phyloP scores from a whole-genome alignment of 768 basidiomycete species.

The Mycena rebaudengoi region DNA sequence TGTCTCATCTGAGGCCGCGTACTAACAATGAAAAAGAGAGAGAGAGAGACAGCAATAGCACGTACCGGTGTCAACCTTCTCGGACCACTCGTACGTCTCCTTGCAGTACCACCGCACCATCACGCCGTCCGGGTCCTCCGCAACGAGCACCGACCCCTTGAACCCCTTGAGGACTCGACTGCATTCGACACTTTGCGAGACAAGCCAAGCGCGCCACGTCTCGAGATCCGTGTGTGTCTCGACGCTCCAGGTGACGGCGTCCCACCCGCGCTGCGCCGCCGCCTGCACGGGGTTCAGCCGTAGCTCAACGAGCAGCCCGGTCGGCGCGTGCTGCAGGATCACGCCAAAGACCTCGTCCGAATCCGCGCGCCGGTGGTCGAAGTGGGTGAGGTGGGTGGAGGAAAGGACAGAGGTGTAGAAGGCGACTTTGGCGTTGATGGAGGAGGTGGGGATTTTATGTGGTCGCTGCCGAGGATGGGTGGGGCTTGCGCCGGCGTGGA shows the following conservation, averaged over 20 bases:
- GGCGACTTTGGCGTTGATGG: not conserved
- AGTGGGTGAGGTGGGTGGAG: slow-evolving; percentile 1
- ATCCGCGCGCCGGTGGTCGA: slow-evolving; percentile 1
- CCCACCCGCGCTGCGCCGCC: slow-evolving; percentile 10
- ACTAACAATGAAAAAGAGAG: not conserved
- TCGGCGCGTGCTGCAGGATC: slow-evolving; percentile 3
- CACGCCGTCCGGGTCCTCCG: slow-evolving; percentile 14
- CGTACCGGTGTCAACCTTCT: not conserved
- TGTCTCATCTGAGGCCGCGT: not conserved
- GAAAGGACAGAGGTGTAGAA: slow-evolving; percentile 10
- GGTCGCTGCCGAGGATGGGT: slow-evolving; percentile 6
- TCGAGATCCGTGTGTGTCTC: slow-evolving; percentile 10
- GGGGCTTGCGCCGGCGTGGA: too few relatives aligned
- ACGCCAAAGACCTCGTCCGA: slow-evolving; percentile 5
- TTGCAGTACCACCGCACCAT: slow-evolving; percentile 13
- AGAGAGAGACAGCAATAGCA: not conserved
- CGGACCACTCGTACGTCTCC: slow-evolving; percentile 13
- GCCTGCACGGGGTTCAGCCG: slow-evolving; percentile 7
- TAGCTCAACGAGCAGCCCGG: slow-evolving; percentile 5
- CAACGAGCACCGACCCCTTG: slow-evolving; percentile 2
- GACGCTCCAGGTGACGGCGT: slow-evolving; percentile 15
- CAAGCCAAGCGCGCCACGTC: slow-evolving; percentile 5
- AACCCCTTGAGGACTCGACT: slow-evolving; percentile 3
- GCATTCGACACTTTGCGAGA: not conserved
- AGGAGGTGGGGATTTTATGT: slow-evolving; percentile 4